Conservation (phyloP, 2,329 filamentous ascomycete genomes). For the Macrophomina phaseolina region DNA sequence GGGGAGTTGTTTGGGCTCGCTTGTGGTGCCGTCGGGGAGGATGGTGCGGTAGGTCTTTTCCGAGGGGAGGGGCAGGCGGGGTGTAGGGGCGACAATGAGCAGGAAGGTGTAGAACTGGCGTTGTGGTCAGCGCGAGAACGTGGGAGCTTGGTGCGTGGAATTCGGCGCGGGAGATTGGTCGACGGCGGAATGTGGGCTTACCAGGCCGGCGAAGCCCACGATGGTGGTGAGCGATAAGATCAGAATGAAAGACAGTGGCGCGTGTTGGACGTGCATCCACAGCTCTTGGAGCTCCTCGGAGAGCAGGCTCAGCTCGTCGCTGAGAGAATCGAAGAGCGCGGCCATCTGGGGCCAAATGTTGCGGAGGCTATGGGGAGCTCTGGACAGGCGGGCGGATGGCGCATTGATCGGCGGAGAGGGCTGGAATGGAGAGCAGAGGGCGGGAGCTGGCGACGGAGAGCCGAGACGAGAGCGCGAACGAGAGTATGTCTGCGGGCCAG, state of each 20-base stretch:
- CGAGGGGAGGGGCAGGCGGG: conserved; percentile 72
- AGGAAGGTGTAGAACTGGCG: conserved; percentile 70
- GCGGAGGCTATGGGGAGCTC: conserved; percentile 20
- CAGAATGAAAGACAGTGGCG: conserved; percentile 26
- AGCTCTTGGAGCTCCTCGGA: conserved; percentile 6
- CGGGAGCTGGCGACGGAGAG: neutral
- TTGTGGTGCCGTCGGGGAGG: conserved; percentile 65
- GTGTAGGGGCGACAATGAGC: conserved; percentile 78
- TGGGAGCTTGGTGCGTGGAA: neutral
- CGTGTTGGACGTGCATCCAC: conserved; percentile 18
- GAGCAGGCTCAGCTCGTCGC: conserved; percentile 5
- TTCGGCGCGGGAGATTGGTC: conserved; percentile 8
- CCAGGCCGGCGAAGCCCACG: conserved; percentile 26
- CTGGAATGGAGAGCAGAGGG: neutral
- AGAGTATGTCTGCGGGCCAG: neutral
- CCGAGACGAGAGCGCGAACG: neutral
- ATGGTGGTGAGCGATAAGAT: conserved; percentile 16
- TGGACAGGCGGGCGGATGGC: conserved; percentile 3
- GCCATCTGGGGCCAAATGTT: conserved; percentile 3
- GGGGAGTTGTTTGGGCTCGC: conserved; percentile 65
- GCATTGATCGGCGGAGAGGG: conserved; percentile 25
- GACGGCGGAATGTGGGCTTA: conserved; percentile 18
- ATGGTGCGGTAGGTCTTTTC: conserved; percentile 88
- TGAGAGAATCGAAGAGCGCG: conserved; percentile 12
- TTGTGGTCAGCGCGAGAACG: neutral